Percentiles rank a stretch among this genome's conserved stretches.
phyloP scores from a whole-genome alignment of 2,329 filamentous ascomycete species.

The Trichoderma asperellum region DNA sequence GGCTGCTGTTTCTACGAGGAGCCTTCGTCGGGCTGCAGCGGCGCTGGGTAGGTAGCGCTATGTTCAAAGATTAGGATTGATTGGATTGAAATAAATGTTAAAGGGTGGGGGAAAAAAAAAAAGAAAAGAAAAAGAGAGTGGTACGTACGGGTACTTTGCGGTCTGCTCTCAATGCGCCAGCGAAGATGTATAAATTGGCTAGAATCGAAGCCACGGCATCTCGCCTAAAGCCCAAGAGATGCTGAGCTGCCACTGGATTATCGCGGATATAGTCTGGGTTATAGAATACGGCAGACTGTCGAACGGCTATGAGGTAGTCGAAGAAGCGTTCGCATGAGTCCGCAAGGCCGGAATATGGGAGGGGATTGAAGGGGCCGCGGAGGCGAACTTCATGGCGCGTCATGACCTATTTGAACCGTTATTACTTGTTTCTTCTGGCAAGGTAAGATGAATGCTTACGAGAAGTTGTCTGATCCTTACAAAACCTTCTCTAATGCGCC shows the following conservation, averaged over 20 bases:
- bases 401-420: conserved; percentile 44
- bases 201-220: conserved; percentile 62
- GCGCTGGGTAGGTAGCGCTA: conserved; percentile 60
- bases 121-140: no score
- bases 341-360: conserved; percentile 60
- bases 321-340: conserved; percentile 62
- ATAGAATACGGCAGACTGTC: conserved; percentile 62
- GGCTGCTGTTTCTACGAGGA: conserved; percentile 55
- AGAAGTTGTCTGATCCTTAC: conserved; percentile 60
- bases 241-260: conserved; percentile 52
- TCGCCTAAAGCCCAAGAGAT: conserved; percentile 55
- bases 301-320: conserved; percentile 60
- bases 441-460: conserved; percentile 37
- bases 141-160: conserved; percentile 52
- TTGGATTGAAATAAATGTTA: not conserved
- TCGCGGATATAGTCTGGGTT: conserved; percentile 57
- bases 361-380: conserved; percentile 59
- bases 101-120: not conserved
- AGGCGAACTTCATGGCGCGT: conserved; percentile 63
- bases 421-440: not conserved
- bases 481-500: conserved; percentile 62
- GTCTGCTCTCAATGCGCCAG: conserved; percentile 56
- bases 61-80: not conserved
- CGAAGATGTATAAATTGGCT: conserved; percentile 62
- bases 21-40: conserved; percentile 55